Conservation (phyloP, 176 grass and related monocot species). For the Avena sativa region DNA sequence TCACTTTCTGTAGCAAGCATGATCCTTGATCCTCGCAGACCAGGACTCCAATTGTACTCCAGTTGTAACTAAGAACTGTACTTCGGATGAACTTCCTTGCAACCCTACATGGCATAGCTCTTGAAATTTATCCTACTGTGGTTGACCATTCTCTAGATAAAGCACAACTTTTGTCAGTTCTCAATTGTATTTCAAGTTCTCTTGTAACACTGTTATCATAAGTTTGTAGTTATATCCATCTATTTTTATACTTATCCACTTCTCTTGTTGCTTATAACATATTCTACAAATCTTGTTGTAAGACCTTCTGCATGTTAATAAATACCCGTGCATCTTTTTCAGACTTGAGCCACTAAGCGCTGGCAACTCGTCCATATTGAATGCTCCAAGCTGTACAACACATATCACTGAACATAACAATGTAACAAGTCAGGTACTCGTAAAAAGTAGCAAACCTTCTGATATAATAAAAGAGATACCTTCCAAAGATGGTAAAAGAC, state of each 20-base stretch:
- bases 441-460: conserved; percentile 46
- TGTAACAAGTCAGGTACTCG: conserved; percentile 42
- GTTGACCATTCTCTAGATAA: neutral
- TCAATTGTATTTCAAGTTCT: conserved; percentile 5
- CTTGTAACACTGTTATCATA: neutral
- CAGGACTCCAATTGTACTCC: neutral
- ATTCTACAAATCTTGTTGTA: conserved; percentile 36
- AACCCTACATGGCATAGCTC: neutral
- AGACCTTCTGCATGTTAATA: conserved; percentile 28
- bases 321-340: conserved; percentile 29
- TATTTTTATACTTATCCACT: conserved; percentile 27
- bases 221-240: conserved; percentile 7
- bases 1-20: conserved; percentile 3
- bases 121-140: conserved; percentile 15
- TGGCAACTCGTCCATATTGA: conserved; percentile 34
- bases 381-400: conserved; percentile 47
- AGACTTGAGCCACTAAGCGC: conserved; percentile 47
- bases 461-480: conserved; percentile 44
- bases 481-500: conserved; percentile 51
- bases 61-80: conserved; percentile 11
- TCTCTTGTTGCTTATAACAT: conserved; percentile 29
- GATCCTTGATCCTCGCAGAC: neutral
- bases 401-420: conserved; percentile 43
- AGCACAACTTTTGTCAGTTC: conserved; percentile 23
- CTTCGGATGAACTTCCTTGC: conserved; percentile 13